Conservation (phyloP, 2,329 filamentous ascomycete genomes). For the Acrodontium crateriforme region DNA sequence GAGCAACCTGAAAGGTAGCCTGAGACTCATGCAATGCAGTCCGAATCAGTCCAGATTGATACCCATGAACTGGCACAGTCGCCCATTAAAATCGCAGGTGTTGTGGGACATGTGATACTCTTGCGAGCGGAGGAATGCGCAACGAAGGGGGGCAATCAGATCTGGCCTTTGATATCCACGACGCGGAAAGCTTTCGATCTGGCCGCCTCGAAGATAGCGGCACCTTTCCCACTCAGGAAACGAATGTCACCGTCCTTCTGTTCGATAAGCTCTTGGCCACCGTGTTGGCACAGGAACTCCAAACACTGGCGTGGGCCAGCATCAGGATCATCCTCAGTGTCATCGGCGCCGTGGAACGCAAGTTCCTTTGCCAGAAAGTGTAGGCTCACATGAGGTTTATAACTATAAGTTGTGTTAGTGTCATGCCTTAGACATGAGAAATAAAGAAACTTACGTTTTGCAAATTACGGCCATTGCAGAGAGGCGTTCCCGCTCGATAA, state of each 20-base stretch:
- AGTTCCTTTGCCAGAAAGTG: conserved; percentile 92
- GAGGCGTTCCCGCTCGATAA: conserved; percentile 84
- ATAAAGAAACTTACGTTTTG: conserved; percentile 62
- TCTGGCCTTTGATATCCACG: conserved; percentile 96
- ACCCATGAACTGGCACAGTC: too few relatives aligned
- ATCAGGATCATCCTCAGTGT: conserved; percentile 13
- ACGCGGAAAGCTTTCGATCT: conserved; percentile 63
- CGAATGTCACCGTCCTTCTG: conserved; percentile 57
- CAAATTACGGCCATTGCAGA: conserved; percentile 83
- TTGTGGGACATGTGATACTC: too few relatives aligned
- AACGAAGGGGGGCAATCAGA: too few relatives aligned
- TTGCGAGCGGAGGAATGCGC: too few relatives aligned
- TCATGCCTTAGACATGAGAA: not conserved
- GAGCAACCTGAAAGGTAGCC: too few relatives aligned
- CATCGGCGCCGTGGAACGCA: conserved; percentile 70
- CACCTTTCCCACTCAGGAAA: conserved; percentile 62
- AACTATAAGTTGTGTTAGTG: conserved; percentile 49
- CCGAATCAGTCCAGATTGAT: too few relatives aligned
- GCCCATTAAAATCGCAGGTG: too few relatives aligned
- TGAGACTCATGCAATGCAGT: too few relatives aligned
- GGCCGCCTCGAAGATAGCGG: conserved; percentile 57
- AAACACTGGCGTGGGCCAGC: conserved; percentile 40
- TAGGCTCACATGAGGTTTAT: conserved; percentile 79
- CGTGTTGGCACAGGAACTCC: conserved; percentile 75
- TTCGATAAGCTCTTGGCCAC: conserved; percentile 61